Conservation (phyloP, 257 asterid genomes). For the Fraxinus pennsylvanica region DNA sequence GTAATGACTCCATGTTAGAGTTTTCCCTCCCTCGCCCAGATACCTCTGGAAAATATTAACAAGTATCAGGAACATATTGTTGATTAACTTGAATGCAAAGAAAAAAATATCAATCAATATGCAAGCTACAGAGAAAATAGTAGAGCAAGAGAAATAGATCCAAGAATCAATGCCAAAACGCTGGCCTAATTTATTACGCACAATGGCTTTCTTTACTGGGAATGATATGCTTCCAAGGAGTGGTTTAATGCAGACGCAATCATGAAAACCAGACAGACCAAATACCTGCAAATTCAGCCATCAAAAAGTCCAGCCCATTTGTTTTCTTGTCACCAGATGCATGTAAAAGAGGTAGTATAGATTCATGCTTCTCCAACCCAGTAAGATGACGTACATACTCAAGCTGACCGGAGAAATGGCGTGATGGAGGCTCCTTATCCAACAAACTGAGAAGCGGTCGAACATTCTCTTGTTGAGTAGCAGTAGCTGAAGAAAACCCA, state of each 20-base stretch:
- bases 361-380: constrained; percentile 84
- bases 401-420: constrained; percentile 95
- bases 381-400: constrained; percentile 91
- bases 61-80: constrained; percentile 23
- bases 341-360: constrained; percentile 56
- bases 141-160: background rate
- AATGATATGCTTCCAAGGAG: background rate
- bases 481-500: constrained; percentile 57
- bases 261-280: constrained; percentile 19
- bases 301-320: constrained; percentile 85
- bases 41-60: constrained; percentile 60
- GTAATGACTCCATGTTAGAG: constrained; percentile 62
- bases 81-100: constrained; percentile 12
- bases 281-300: constrained; percentile 97
- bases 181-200: background rate
- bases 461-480: constrained; percentile 72
- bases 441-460: constrained; percentile 87
- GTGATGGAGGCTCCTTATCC: constrained; percentile 98
- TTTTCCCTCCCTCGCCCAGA: constrained; percentile 85
- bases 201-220: background rate
- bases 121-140: constrained; percentile 12
- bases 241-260: constrained; percentile 8
- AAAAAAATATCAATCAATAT: constrained; percentile 17
- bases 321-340: constrained; percentile 61
- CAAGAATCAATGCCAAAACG: constrained; percentile 14